Evolutionary conservation across 352 stramenopile genomes (phyloP), one percentile per base, ranked within the genome.

Genomic region (Globisporangium ultimum): DNA sequence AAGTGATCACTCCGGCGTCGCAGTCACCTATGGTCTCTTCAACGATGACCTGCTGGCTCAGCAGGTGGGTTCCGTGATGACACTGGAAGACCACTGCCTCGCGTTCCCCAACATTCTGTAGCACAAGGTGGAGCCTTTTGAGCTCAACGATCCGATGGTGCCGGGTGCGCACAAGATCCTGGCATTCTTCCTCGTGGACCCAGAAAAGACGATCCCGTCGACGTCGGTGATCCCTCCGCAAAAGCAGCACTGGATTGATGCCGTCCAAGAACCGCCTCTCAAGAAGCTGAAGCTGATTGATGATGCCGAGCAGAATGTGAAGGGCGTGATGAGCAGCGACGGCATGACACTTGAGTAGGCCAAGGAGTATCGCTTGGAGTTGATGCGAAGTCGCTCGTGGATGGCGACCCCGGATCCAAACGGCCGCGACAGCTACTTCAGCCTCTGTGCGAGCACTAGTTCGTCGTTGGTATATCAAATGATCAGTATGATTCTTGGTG

Each of bases 101-200:
- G 65, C 70, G 18, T 81, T 83, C 48, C 66, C 68, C 2, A 87
- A 85, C 52, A 28, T n/a, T 2, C 24, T 76, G 18, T 65, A 85
- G 51, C 74, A 83, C 53, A 63, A 71, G 54, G 72, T 84, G 13
- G 64, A 74, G 46, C 70, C 74, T 10, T 85, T 85, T 40, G 56
- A 79, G 60, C 53, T 87, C 11, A 41, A 51, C 11, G 71, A 79
- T 51, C 21, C 54, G 13, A 69, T 38, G 9, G 61, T 67, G 32
- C 60, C 69, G 10, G 74, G 74, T n/a, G 43, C 58, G 12, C 71
- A 69, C 43, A 82, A 80, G 47, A 83, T 84, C 61, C 21, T 80
- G 17, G 70, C 59, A 14, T 78, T 84, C 48, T 84, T 87, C 45
- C 54, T 84, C 10, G 45, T 87, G 17, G 64, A 87, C 21, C 74